Percentiles rank a stretch among this genome's conserved stretches.
phyloP scores from a whole-genome alignment of 306 rosid species.

The Calophaca sinica region DNA sequence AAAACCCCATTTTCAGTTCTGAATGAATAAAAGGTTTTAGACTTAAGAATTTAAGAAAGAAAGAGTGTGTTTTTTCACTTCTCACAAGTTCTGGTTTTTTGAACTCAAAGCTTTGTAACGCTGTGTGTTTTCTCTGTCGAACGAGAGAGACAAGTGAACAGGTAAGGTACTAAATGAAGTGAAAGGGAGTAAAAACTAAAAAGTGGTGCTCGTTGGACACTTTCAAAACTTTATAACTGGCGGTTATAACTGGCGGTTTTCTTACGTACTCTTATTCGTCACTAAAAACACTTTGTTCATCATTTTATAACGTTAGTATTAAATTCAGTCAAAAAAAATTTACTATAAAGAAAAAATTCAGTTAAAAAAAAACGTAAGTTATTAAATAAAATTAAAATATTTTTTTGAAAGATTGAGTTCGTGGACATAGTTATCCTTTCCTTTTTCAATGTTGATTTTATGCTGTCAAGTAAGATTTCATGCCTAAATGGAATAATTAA shows the following conservation, averaged over 20 bases:
- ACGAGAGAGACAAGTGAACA: constrained; percentile 17
- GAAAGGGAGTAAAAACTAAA: neutral
- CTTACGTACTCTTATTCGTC: neutral
- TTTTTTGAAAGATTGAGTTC: no score
- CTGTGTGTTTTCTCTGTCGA: neutral
- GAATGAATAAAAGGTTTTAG: constrained; percentile 3
- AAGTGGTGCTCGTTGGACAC: constrained; percentile 10
- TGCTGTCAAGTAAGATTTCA: neutral
- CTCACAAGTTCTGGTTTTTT: constrained; percentile 27
- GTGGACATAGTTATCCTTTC: neutral
- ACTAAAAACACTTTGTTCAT: neutral
- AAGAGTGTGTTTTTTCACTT: neutral
- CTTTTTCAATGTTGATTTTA: neutral
- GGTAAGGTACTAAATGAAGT: no score
- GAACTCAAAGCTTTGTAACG: constrained; percentile 30
- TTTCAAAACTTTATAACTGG: constrained; percentile 1
- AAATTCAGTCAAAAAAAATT: no score
- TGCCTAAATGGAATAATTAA: neutral
- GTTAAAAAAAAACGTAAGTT: no score
- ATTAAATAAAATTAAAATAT: no score
- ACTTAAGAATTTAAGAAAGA: neutral
- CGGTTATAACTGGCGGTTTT: neutral
- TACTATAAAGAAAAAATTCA: no score
- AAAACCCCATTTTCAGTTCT: constrained; percentile 52
- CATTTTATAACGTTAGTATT: no score